phyloP scores from a whole-genome alignment of 2,329 filamentous ascomycete genomes.

The Reticulascus tulasneorum region DNA sequence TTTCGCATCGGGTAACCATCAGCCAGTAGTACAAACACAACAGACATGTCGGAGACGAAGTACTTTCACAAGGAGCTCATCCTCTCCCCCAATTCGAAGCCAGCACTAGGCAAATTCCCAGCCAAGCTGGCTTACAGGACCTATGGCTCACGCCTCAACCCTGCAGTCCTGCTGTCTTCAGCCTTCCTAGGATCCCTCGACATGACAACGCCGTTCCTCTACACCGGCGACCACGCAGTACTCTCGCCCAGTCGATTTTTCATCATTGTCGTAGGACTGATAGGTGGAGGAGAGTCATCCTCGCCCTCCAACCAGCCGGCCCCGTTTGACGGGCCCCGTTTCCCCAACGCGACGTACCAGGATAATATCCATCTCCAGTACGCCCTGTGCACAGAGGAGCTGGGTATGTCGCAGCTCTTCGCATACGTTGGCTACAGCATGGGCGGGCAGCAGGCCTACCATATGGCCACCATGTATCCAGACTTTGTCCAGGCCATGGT shows the following conservation, averaged over 20 bases:
- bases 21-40: too few relatives aligned
- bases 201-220: too few relatives aligned
- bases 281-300: conserved; percentile 39
- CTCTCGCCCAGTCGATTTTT: too few relatives aligned
- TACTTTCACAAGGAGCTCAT: too few relatives aligned
- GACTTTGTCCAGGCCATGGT: conserved; percentile 30
- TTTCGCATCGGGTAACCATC: too few relatives aligned
- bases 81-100: too few relatives aligned
- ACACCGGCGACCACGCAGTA: conserved; percentile 22
- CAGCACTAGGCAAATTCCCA: too few relatives aligned
- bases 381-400: conserved; percentile 26
- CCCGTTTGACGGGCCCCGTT: conserved; percentile 20
- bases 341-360: conserved; percentile 33
- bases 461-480: conserved; percentile 35
- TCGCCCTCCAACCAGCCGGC: conserved; percentile 34
- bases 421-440: conserved; percentile 43
- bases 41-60: too few relatives aligned
- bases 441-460: conserved; percentile 42
- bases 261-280: conserved; percentile 35
- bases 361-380: conserved; percentile 40
- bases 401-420: conserved; percentile 32
- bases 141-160: background rate
- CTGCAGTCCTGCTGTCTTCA: background rate
- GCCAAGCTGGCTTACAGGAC: background rate
- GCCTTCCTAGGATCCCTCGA: too few relatives aligned